Evolutionary conservation across 2,329 filamentous ascomycete species (phyloP).

Genomic region (Fusarium pseudonygamai): DNA sequence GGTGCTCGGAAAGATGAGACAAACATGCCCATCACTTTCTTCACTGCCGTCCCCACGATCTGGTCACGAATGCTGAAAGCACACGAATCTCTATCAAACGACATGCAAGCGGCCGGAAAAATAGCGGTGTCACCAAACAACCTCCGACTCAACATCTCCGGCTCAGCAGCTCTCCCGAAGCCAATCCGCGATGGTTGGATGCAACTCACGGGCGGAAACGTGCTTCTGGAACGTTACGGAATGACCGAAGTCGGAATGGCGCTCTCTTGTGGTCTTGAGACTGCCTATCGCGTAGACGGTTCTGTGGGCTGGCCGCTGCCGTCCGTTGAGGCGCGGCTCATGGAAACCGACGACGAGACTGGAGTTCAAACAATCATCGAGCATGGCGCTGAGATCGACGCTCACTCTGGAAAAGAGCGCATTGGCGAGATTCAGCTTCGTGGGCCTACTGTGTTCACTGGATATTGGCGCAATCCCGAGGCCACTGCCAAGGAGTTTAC

Average conservation of each 20-base stretch:
- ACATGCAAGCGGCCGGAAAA: conserved; percentile 72
- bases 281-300: conserved; percentile 82
- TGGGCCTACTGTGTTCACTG: neutral
- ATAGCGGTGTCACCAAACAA: conserved; percentile 77
- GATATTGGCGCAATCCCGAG: conserved; percentile 9
- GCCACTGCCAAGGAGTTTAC: conserved; percentile 11
- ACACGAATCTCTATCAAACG: conserved; percentile 67
- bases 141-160: conserved; percentile 90
- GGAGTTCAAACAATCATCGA: conserved; percentile 67
- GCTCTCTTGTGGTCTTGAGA: conserved; percentile 86
- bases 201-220: conserved; percentile 79
- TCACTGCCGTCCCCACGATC: conserved; percentile 95
- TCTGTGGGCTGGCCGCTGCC: conserved; percentile 95
- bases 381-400: conserved; percentile 65
- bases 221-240: conserved; percentile 95
- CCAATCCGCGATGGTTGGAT: conserved; percentile 88
- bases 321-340: conserved; percentile 83
- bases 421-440: conserved; percentile 80
- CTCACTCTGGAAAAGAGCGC: conserved; percentile 63
- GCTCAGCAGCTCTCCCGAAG: conserved; percentile 91
- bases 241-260: conserved; percentile 99
- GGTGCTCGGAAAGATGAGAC: conserved; percentile 31
- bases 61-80: conserved; percentile 89
- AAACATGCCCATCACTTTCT: conserved; percentile 74
- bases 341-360: conserved; percentile 75